Evolutionary conservation across 2,329 filamentous ascomycete species (phyloP).

Genomic region (Paramyrothecium roridum): DNA sequence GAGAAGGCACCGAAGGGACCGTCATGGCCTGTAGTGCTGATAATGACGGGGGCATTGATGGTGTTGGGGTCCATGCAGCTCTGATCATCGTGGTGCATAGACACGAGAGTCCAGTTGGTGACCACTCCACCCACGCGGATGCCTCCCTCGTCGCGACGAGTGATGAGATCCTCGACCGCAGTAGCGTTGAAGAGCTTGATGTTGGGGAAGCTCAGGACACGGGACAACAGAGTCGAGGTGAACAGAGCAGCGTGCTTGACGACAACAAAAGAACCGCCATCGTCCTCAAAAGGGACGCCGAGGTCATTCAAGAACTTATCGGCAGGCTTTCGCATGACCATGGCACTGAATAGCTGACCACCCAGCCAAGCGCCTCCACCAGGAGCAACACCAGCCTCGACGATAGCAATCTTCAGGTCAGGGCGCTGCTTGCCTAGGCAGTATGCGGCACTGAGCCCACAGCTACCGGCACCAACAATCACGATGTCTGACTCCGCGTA

Average conservation of each 20-base stretch:
- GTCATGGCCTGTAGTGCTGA: constrained; percentile 89
- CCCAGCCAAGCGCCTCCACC: constrained; percentile 91
- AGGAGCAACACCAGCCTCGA: constrained; percentile 84
- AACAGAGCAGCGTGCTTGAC: constrained; percentile 94
- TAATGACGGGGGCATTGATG: constrained; percentile 85
- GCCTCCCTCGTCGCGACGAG: constrained; percentile 55
- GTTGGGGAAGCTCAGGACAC: constrained; percentile 82
- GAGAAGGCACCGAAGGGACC: constrained; percentile 88
- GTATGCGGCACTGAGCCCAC: constrained; percentile 81
- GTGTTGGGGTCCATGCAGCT: constrained; percentile 97
- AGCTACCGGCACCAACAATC: constrained; percentile 87
- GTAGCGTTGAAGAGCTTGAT: constrained; percentile 97
- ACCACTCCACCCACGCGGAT: constrained; percentile 84
- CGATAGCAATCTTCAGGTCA: constrained; percentile 86
- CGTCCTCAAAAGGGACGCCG: constrained; percentile 82
- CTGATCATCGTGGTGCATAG: constrained; percentile 84
- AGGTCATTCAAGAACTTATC: constrained; percentile 80
- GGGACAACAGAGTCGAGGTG: constrained; percentile 81
- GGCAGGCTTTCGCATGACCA: constrained; percentile 92
- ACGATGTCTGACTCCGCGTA: constrained; percentile 94
- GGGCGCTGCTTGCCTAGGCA: constrained; percentile 79
- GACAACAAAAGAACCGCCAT: constrained; percentile 76
- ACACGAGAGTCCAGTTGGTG: constrained; percentile 92
- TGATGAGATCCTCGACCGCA: constrained; percentile 88
- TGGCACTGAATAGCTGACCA: constrained; percentile 90